Evolutionary conservation across 768 basidiomycete species (phyloP).

Genomic region (Amanita rimosa): DNA sequence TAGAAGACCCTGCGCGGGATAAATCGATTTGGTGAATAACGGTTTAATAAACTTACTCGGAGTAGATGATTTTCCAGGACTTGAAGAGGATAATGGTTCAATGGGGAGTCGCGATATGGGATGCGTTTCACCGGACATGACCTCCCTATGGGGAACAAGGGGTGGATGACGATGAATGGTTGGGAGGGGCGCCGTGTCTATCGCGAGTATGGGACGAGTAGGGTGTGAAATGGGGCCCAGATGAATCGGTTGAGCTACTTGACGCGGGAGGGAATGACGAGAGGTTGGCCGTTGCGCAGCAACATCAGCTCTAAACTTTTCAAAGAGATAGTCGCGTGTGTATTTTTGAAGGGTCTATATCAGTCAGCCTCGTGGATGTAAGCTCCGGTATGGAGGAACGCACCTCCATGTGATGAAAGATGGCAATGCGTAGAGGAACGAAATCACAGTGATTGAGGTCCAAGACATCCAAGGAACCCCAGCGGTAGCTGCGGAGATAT

Average conservation of each 20-base stretch:
- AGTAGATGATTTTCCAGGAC: slow-evolving; percentile 20
- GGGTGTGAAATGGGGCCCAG: slow-evolving; percentile 33
- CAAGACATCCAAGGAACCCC: slow-evolving; percentile 76
- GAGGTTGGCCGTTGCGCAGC: slow-evolving; percentile 36
- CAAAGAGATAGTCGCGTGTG: slow-evolving; percentile 73
- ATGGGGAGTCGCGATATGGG: slow-evolving; percentile 29
- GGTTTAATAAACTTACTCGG: slow-evolving; percentile 15
- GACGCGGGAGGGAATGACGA: slow-evolving; percentile 35
- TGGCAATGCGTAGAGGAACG: slow-evolving; percentile 57
- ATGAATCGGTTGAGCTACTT: slow-evolving; percentile 24
- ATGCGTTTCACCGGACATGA: slow-evolving; percentile 33
- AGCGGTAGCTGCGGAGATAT: slow-evolving; percentile 66
- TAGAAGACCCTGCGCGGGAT: slow-evolving; percentile 36
- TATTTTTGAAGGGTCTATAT: slow-evolving; percentile 75
- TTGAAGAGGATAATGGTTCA: slow-evolving; percentile 26
- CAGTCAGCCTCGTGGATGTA: slow-evolving; percentile 10
- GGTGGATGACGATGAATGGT: slow-evolving; percentile 32
- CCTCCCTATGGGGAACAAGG: slow-evolving; percentile 32
- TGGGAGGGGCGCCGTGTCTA: slow-evolving; percentile 46
- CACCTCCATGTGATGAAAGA: slow-evolving; percentile 88
- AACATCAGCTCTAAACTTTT: slow-evolving; percentile 60
- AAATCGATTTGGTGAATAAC: slow-evolving; percentile 7
- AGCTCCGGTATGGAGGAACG: slow-evolving; percentile 12
- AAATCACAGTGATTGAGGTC: slow-evolving; percentile 79
- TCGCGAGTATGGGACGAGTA: slow-evolving; percentile 47